Evolutionary conservation across 148 eudicot genomes (phyloP).

Genomic region (Bassia scoparia): DNA sequence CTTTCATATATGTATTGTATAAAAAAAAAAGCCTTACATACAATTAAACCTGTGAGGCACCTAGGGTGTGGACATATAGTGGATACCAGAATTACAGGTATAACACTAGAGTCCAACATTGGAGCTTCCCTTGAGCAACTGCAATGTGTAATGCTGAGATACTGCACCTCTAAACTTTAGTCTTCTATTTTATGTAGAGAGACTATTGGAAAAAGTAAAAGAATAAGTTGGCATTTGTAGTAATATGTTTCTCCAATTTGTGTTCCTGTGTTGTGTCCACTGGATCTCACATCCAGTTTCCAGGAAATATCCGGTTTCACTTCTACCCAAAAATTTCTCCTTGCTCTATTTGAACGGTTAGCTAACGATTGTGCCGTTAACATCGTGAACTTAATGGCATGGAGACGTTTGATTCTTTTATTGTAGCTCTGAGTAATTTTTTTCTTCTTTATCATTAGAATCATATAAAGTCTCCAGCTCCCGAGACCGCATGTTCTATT

Average conservation of each 20-base stretch:
- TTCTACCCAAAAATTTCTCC: slow-evolving; percentile 87
- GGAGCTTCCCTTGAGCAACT: background rate
- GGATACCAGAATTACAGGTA: too few species aligned
- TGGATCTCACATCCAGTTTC: slow-evolving; percentile 92
- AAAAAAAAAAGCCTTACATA: too few species aligned
- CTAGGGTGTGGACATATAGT: too few species aligned
- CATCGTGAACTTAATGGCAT: background rate
- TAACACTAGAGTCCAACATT: too few species aligned
- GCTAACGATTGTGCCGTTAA: background rate
- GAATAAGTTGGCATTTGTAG: background rate
- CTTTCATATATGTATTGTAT: too few species aligned
- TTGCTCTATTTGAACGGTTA: slow-evolving; percentile 84
- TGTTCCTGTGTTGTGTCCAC: slow-evolving; percentile 31
- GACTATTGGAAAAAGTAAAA: background rate
- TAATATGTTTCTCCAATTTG: background rate
- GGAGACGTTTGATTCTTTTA: slow-evolving; percentile 8
- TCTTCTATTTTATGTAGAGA: background rate
- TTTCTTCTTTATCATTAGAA: slow-evolving; percentile 31
- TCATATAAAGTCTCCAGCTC: slow-evolving; percentile 95
- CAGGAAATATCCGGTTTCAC: slow-evolving; percentile 70
- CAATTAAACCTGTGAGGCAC: too few species aligned
- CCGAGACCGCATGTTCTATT: slow-evolving; percentile 87
- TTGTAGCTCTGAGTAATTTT: slow-evolving; percentile 3
- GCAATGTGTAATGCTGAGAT: background rate
- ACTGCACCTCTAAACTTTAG: background rate